Base-by-base conservation (phyloP, 2,329 filamentous ascomycete genomes). In the Aspergillus unguis region DNA sequence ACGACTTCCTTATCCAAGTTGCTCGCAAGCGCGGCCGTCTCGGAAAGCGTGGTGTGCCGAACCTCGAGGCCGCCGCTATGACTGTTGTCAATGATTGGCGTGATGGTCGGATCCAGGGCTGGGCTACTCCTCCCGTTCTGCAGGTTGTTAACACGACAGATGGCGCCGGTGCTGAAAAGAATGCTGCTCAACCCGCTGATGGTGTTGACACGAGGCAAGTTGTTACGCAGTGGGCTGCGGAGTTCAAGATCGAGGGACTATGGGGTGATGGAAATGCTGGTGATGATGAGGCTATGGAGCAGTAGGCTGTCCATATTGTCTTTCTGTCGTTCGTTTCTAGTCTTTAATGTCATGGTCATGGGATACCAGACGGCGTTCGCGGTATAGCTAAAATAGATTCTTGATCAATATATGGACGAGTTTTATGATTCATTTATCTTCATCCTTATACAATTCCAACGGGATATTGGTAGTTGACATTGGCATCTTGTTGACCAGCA, bases 61-160 rank as follows among this genome's bases (percentile, higher is more conserved):
- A 97, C 72, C 73, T 97, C 54, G 80, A 85, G 61, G 85, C 88
- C 49, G 92, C 94, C 6, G 94, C 92, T 58, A 92, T 94, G 81
- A 87, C 90, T 0, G 92, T 99, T 51, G 85, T 99, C 53, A 94
- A 85, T n/a, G 94, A 99, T 76, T 95, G 94, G 90, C 84, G 94
- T 62, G 92, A 97, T 69, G 92, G 92, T 27, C 84, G 94, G 48
- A 95, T 99, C 63, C 90, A 95, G 73, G 92, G 92, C 52, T 96
- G 92, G 92, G 83, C 86, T 44, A 87, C 91, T 62, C 82, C 90
- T 2, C 91, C 92, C 6, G 79, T 81, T 33, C 73, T 90, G 54
- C 75, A 82, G 17, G 80, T 87, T 42, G 78, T 78, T n/a, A 65
- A 70, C 23, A 66, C 64, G 40, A 70, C 72, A 41, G 68, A 71